phyloP scores from a whole-genome alignment of 495 filamentous ascomycete genomes.

The Neurospora sp. region DNA sequence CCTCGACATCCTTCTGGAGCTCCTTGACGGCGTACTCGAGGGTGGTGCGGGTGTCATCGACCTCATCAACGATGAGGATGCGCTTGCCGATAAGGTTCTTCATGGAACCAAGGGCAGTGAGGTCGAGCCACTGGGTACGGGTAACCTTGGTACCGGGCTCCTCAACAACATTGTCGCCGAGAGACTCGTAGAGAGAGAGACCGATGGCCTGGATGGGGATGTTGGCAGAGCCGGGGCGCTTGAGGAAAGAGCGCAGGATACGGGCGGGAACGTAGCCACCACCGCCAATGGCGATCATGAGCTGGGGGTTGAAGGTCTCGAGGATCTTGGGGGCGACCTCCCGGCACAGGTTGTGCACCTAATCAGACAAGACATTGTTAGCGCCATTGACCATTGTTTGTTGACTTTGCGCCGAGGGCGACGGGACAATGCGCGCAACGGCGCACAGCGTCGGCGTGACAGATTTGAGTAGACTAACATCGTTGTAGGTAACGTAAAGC shows the following conservation, averaged over 20 bases:
- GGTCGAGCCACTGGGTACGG: constrained; percentile 95
- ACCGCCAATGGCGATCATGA: constrained; percentile 98
- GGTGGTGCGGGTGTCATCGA: constrained; percentile 95
- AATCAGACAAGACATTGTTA: background rate
- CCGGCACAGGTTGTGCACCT: constrained; percentile 98
- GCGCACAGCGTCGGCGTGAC: background rate
- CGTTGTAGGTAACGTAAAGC: constrained; percentile 90
- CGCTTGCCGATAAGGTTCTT: constrained; percentile 91
- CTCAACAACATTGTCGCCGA: constrained; percentile 53
- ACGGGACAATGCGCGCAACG: background rate
- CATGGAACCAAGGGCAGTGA: constrained; percentile 76
- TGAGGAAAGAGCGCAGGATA: constrained; percentile 96
- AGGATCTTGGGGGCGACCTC: constrained; percentile 71
- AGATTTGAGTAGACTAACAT: constrained; percentile 45
- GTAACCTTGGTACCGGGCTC: constrained; percentile 85
- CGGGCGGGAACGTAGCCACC: constrained; percentile 96
- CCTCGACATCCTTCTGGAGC: constrained; percentile 91
- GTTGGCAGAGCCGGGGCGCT: constrained; percentile 75
- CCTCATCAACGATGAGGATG: constrained; percentile 96
- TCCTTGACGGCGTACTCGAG: constrained; percentile 94
- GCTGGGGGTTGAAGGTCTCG: constrained; percentile 72
- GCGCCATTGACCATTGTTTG: background rate
- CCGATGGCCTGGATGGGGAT: constrained; percentile 99
- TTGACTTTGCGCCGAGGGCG: background rate
- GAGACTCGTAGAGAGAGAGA: constrained; percentile 88